A percentile compares a stretch with the other conserved stretches of the same genome.
Evolutionary conservation across 2,329 filamentous ascomycete genomes (phyloP).

Genomic region (Aspergillus fijiensis): DNA sequence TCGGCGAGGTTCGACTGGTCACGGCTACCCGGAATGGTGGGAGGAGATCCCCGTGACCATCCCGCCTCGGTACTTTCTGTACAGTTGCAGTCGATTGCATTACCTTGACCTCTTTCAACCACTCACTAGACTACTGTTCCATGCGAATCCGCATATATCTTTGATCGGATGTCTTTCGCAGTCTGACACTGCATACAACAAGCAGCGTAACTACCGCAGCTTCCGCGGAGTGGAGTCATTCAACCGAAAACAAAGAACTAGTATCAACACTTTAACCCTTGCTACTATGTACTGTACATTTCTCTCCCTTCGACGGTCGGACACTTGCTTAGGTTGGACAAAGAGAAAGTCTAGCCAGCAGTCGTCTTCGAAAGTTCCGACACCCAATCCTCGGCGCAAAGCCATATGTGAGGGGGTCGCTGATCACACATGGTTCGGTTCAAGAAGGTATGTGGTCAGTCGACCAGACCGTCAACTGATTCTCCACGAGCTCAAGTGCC

Average conservation of each 20-base stretch:
- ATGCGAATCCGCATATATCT: not conserved
- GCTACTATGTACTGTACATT: not conserved
- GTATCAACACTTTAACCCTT: not conserved
- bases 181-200: not conserved
- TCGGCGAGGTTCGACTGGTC: conserved; percentile 4
- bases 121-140: too few species aligned
- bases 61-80: conserved; percentile 2
- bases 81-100: not conserved
- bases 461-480: not conserved
- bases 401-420: not conserved
- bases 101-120: not conserved
- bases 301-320: not conserved
- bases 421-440: not conserved
- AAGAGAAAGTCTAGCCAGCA: not conserved
- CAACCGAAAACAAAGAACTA: not conserved
- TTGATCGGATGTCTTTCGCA: not conserved
- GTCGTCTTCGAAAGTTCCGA: not conserved
- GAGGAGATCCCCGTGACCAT: conserved; percentile 5
- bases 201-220: not conserved
- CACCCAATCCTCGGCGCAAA: not conserved
- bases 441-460: conserved; percentile 6
- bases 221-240: not conserved
- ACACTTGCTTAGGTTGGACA: not conserved
- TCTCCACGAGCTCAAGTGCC: not conserved
- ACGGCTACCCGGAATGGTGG: not conserved